A percentile compares a stretch with the other conserved stretches of the same genome.
phyloP scores from a whole-genome alignment of 2,329 filamentous ascomycete species.

The Clonostachys chloroleuca region DNA sequence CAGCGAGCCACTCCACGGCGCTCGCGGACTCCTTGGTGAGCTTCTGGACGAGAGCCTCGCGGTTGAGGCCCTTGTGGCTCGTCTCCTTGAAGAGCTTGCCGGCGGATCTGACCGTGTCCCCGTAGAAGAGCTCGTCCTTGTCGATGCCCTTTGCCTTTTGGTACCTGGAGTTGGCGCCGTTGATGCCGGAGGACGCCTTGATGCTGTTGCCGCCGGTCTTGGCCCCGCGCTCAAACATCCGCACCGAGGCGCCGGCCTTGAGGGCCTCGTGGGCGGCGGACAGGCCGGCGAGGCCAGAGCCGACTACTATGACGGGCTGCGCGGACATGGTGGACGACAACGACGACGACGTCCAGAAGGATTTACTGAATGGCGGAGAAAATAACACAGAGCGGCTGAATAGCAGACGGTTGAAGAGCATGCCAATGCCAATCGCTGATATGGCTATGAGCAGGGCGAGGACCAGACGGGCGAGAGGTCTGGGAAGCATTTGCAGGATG shows the following conservation, averaged over 20 bases:
- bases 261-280: constrained; percentile 54
- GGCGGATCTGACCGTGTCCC: constrained; percentile 54
- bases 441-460: too few relatives aligned
- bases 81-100: constrained; percentile 30
- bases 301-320: constrained; percentile 52
- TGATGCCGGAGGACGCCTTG: constrained; percentile 64
- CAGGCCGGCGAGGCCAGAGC: constrained; percentile 60
- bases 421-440: too few relatives aligned
- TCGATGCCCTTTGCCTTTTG: constrained; percentile 34
- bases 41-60: constrained; percentile 38
- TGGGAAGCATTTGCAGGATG: too few relatives aligned
- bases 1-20: constrained; percentile 52
- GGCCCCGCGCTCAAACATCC: constrained; percentile 52
- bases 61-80: constrained; percentile 14
- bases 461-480: too few relatives aligned
- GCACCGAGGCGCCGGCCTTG: constrained; percentile 43
- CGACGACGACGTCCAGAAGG: too few relatives aligned
- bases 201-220: constrained; percentile 63
- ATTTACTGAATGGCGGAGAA: too few relatives aligned
- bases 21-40: constrained; percentile 41
- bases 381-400: too few relatives aligned
- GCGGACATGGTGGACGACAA: background rate
- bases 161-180: constrained; percentile 54
- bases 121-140: constrained; percentile 38
- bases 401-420: too few relatives aligned